Conservation (phyloP, 106 monocot species). For the Dendrobium officinale region DNA sequence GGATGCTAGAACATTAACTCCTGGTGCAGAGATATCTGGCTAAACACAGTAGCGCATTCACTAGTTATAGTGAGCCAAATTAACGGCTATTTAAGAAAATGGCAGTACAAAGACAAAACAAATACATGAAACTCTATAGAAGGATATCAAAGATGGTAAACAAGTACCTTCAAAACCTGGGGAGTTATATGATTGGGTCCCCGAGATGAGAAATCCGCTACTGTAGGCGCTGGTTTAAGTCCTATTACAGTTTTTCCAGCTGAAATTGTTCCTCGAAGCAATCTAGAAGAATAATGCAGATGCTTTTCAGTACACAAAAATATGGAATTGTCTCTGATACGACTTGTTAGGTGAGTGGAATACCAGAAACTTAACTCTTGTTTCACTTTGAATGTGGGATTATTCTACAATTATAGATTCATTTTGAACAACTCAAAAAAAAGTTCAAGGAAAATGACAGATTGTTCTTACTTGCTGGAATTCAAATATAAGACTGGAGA, state of each 20-base stretch:
- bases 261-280: constrained; percentile 31
- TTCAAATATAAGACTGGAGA: constrained; percentile 35
- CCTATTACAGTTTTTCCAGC: constrained; percentile 15
- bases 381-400: too few relatives aligned
- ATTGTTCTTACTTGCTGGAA: constrained; percentile 27
- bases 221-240: constrained; percentile 34
- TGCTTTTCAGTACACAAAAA: too few relatives aligned
- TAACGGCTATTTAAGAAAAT: too few relatives aligned
- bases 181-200: constrained; percentile 47
- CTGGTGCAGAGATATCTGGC: constrained; percentile 84
- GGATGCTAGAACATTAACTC: constrained; percentile 75
- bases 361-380: not conserved
- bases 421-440: not conserved
- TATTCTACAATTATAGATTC: too few relatives aligned
- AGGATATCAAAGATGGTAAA: not conserved
- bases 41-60: constrained; percentile 6
- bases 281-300: constrained; percentile 11
- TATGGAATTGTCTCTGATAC: too few relatives aligned
- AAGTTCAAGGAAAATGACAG: not conserved
- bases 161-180: constrained; percentile 52
- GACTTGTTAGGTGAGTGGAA: too few relatives aligned
- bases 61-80: too few relatives aligned
- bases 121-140: too few relatives aligned
- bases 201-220: constrained; percentile 59
- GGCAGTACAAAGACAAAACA: too few relatives aligned